These are phyloP conservation scores for Phytophthora macrochlamydospora DNA, from an alignment of 352 stramenopile species.

Conservation along the genomic window DNA sequence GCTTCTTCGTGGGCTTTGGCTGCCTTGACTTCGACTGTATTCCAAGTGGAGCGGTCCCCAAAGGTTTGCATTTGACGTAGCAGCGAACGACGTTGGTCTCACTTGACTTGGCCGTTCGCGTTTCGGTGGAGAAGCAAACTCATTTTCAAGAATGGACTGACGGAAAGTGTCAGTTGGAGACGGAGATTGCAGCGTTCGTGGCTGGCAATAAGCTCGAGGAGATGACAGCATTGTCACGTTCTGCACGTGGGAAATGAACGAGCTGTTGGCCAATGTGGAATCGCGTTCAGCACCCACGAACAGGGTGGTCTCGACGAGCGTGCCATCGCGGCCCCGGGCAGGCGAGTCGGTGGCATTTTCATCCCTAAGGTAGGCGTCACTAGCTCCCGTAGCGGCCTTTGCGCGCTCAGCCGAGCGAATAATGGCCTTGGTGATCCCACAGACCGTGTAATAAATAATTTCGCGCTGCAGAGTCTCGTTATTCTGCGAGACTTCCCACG, in stretches of 20 bases:
- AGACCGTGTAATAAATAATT: conserved; percentile 87
- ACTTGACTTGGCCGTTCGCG: conserved; percentile 1
- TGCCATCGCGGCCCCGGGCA: conserved; percentile 13
- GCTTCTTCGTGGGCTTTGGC: conserved; percentile 6
- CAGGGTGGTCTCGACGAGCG: conserved; percentile 37
- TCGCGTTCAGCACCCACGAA: conserved; percentile 64
- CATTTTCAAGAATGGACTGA: conserved; percentile 19
- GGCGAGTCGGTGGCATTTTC: conserved; percentile 34
- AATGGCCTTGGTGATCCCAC: conserved; percentile 79
- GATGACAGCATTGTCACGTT: conserved; percentile 44
- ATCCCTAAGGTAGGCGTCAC: conserved; percentile 9
- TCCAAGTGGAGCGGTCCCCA: conserved; percentile 25
- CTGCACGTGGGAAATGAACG: conserved; percentile 57
- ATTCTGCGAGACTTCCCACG: conserved; percentile 61
- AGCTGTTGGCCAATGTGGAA: conserved; percentile 46
- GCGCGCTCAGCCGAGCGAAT: conserved; percentile 53
- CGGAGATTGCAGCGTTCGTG: conserved; percentile 1
- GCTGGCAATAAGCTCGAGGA: conserved; percentile 56
- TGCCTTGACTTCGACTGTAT: conserved; percentile 31
- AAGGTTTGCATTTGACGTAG: conserved; percentile 7
- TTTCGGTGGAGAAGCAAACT: neutral
- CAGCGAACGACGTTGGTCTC: conserved; percentile 28
- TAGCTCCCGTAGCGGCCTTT: conserved; percentile 16
- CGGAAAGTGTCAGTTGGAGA: conserved; percentile 1
- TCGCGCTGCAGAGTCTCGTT: conserved; percentile 80